Percentiles rank a stretch among this genome's conserved stretches.
Evolutionary conservation across 2,329 filamentous ascomycete genomes (phyloP).

Genomic region (Hymenoscyphus fraxineus): DNA sequence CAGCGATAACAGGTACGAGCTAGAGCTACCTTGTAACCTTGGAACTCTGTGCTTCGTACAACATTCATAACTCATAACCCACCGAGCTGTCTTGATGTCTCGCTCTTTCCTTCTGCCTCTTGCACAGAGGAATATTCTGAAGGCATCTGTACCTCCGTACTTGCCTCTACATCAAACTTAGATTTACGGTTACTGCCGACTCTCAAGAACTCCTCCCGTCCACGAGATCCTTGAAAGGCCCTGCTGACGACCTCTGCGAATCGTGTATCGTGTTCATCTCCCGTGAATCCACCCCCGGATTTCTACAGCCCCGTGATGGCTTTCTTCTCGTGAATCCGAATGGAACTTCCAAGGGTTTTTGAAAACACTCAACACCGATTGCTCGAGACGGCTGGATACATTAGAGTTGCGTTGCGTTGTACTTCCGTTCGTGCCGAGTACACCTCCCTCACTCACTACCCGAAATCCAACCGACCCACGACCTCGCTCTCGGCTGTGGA

Average conservation of each 20-base stretch:
- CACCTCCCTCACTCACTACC: not conserved
- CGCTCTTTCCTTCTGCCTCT: not conserved
- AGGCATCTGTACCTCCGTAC: not conserved
- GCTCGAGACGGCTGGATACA: not conserved
- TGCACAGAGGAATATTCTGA: not conserved
- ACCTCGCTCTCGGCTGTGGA: not conserved
- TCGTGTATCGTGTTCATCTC: not conserved
- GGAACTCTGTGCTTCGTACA: no score
- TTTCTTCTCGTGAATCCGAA: conserved; percentile 11
- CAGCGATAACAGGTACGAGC: not conserved
- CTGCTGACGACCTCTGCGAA: not conserved
- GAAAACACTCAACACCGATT: not conserved
- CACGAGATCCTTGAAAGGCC: not conserved
- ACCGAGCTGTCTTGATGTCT: not conserved
- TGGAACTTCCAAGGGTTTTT: not conserved
- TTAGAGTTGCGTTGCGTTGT: not conserved
- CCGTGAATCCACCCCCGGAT: not conserved
- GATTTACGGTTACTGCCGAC: not conserved
- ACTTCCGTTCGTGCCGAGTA: not conserved
- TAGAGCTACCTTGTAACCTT: not conserved
- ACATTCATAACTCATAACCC: not conserved
- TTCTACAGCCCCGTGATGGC: conserved; percentile 13
- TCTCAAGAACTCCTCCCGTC: not conserved
- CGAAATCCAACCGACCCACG: not conserved
- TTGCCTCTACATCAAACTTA: not conserved